Conservation (phyloP, 768 basidiomycete genomes). For the Flagelloscypha sp. region DNA sequence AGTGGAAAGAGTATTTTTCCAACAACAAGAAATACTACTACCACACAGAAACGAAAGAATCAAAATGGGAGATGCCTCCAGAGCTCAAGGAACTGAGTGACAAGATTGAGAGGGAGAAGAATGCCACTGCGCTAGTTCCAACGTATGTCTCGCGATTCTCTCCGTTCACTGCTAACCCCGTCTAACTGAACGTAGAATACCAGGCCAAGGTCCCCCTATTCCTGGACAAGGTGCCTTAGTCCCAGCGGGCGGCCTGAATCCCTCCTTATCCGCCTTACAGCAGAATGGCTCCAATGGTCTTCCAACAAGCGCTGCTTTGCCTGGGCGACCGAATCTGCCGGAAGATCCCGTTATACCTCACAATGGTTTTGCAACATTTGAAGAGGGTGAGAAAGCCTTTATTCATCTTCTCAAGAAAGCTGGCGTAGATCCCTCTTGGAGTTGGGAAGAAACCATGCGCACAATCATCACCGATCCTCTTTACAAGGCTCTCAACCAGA, state of each 20-base stretch:
- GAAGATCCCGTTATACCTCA: conserved; percentile 86
- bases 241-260: conserved; percentile 24
- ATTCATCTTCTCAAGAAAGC: conserved; percentile 82
- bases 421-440: conserved; percentile 87
- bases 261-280: conserved; percentile 26
- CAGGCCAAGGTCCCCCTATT: too few species aligned
- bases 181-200: too few species aligned
- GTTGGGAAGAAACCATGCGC: conserved; percentile 98
- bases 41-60: conserved; percentile 82
- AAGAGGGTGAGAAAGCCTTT: conserved; percentile 94
- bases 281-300: conserved; percentile 40
- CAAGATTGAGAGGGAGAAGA: conserved; percentile 73
- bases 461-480: conserved; percentile 97
- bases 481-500: conserved; percentile 87
- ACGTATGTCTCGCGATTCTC: conserved; percentile 16
- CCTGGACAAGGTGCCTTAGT: conserved; percentile 25
- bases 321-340: conserved; percentile 70
- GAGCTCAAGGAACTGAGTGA: conserved; percentile 81
- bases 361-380: conserved; percentile 77
- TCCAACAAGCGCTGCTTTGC: conserved; percentile 46
- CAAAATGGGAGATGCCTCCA: conserved; percentile 97
- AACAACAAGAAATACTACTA: conserved; percentile 89
- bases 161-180: too few species aligned
- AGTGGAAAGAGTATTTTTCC: conserved; percentile 96
- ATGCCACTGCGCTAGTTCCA: conserved; percentile 28